Evolutionary conservation across 2,329 filamentous ascomycete species (phyloP).

Genomic region (Fonsecaea erecta): DNA sequence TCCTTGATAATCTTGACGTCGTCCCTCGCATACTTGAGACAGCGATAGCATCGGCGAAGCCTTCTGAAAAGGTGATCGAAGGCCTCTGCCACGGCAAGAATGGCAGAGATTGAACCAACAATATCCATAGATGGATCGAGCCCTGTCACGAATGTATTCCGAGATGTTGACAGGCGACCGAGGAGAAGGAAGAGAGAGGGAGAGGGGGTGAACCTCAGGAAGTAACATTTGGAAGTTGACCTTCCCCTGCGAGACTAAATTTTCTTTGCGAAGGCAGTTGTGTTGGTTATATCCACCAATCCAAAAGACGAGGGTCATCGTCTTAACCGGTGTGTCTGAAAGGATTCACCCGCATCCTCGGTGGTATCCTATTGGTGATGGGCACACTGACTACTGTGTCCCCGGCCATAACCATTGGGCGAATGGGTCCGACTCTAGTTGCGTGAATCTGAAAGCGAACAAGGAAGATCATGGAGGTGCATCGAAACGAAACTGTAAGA

Average conservation of each 20-base stretch:
- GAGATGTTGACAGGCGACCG: not conserved
- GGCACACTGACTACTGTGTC: not conserved
- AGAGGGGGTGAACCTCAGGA: not conserved
- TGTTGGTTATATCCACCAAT: not conserved
- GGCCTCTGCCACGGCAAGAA: not conserved
- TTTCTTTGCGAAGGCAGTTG: not conserved
- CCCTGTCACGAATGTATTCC: not conserved
- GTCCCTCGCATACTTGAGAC: not conserved
- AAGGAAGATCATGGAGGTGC: not conserved
- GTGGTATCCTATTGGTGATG: not conserved
- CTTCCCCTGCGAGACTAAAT: not conserved
- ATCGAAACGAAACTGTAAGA: not conserved
- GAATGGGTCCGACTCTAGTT: not conserved
- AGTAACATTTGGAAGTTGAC: not conserved
- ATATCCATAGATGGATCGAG: not conserved
- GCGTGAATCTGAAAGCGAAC: not conserved
- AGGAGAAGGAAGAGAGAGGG: not conserved
- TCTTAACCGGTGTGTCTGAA: not conserved
- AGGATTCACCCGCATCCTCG: not conserved
- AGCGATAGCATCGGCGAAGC: not conserved
- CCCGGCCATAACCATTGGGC: not conserved
- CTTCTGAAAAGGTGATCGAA: conserved; percentile 2
- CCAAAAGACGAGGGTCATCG: not conserved
- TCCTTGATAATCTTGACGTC: not conserved
- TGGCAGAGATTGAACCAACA: not conserved